Evolutionary conservation across 2,329 filamentous ascomycete species (phyloP).

Genomic region (Thielaviopsis ethacetica): DNA sequence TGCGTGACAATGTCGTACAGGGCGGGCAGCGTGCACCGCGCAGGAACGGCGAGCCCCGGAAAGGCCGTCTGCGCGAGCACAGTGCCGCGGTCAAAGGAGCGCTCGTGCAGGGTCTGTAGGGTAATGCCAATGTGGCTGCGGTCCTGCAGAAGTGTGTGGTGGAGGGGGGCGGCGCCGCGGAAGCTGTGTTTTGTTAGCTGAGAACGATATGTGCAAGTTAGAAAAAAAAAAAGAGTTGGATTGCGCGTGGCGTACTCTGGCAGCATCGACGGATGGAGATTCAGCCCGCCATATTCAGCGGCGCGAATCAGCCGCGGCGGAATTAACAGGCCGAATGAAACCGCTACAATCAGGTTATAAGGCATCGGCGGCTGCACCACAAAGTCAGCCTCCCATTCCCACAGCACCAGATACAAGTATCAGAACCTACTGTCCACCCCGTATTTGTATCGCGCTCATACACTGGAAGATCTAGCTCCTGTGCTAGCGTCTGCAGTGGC

Average conservation of each 20-base stretch:
- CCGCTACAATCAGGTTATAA: conserved; percentile 71
- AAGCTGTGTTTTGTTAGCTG: conserved; percentile 30
- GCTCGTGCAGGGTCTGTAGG: conserved; percentile 69
- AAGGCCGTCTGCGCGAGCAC: conserved; percentile 54
- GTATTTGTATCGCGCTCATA: conserved; percentile 72
- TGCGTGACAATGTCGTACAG: conserved; percentile 36
- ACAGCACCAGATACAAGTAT: conserved; percentile 5
- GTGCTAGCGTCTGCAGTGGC: conserved; percentile 53
- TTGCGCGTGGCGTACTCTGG: conserved; percentile 44
- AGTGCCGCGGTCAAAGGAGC: conserved; percentile 60
- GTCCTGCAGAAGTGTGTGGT: conserved; percentile 59
- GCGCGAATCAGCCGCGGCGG: conserved; percentile 55
- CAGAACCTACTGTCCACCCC: conserved; percentile 50
- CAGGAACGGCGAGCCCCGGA: conserved; percentile 37
- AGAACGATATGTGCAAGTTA: no score
- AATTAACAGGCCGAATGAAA: conserved; percentile 87
- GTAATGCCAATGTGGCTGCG: conserved; percentile 54
- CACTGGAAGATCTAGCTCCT: conserved; percentile 45
- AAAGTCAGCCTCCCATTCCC: not conserved
- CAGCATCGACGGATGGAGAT: conserved; percentile 82
- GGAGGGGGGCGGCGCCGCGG: conserved; percentile 71
- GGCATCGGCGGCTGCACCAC: conserved; percentile 33
- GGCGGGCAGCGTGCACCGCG: conserved; percentile 26
- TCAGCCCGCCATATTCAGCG: conserved; percentile 72
- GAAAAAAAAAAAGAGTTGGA: not conserved